Evolutionary conservation across 2,329 filamentous ascomycete genomes (phyloP).

Genomic region (Karstenula rhodostoma): DNA sequence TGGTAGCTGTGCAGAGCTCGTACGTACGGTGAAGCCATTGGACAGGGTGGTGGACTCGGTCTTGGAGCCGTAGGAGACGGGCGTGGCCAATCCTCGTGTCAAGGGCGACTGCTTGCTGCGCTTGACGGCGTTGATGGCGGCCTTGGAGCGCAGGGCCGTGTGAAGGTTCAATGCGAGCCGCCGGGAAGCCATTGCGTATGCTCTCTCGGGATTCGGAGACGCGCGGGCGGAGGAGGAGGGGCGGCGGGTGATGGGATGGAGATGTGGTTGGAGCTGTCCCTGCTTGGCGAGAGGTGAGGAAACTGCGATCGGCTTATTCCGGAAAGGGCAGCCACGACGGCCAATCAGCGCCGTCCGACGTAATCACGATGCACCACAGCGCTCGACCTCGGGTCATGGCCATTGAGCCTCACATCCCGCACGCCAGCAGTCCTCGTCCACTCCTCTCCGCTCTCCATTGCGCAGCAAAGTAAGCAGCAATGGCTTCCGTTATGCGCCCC

Average conservation of each 20-base stretch:
- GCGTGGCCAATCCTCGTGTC: slow-evolving; percentile 89
- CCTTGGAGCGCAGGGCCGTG: slow-evolving; percentile 86
- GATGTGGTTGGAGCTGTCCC: slow-evolving; percentile 34
- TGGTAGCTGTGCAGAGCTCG: slow-evolving; percentile 20
- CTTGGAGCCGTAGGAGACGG: slow-evolving; percentile 76
- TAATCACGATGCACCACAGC: slow-evolving; percentile 15
- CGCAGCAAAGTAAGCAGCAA: slow-evolving; percentile 40
- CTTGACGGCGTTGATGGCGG: slow-evolving; percentile 78
- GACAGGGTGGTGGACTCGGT: slow-evolving; percentile 95
- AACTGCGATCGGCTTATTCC: slow-evolving; percentile 19
- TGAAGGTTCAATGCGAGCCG: slow-evolving; percentile 95
- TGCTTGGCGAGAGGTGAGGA: slow-evolving; percentile 37
- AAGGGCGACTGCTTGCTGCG: slow-evolving; percentile 63
- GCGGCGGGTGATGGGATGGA: slow-evolving; percentile 37
- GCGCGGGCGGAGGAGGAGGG: slow-evolving; percentile 39
- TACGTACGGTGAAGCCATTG: slow-evolving; percentile 91
- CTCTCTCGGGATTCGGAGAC: slow-evolving; percentile 37
- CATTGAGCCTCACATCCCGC: slow-evolving; percentile 13
- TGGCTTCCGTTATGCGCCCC: slow-evolving; percentile 63
- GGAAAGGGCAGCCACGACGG: slow-evolving; percentile 6
- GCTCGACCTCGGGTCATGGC: slow-evolving; percentile 17
- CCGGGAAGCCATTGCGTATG: slow-evolving; percentile 84
- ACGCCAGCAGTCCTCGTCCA: slow-evolving; percentile 16
- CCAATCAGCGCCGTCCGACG: slow-evolving; percentile 18
- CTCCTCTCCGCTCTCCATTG: slow-evolving; percentile 16